A percentile compares a stretch with the other conserved stretches of the same genome.
phyloP scores from a whole-genome alignment of 768 basidiomycete species.

The Paxillus ammoniavirescens region DNA sequence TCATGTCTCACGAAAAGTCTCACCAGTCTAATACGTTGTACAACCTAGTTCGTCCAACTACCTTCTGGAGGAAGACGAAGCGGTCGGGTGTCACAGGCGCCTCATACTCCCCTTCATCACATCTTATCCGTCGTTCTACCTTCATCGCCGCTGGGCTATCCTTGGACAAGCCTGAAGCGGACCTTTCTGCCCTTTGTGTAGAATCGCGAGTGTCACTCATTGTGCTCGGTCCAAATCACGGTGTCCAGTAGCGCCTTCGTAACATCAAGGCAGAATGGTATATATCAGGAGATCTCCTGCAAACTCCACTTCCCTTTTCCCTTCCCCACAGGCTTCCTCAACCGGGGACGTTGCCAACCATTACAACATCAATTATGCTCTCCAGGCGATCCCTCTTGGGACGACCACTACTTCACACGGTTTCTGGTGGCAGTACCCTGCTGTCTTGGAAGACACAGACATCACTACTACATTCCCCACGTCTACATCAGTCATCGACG shows the following conservation, averaged over 20 bases:
- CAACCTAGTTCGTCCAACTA: conserved; percentile 68
- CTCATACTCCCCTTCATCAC: conserved; percentile 70
- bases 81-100: conserved; percentile 70
- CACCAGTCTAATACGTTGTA: neutral
- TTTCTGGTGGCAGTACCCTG: conserved; percentile 41
- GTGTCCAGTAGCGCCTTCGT: conserved; percentile 15
- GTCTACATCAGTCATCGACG: neutral
- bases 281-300: conserved; percentile 20
- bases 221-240: conserved; percentile 38
- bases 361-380: conserved; percentile 12
- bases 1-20: neutral
- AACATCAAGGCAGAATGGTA: conserved; percentile 7
- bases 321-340: conserved; percentile 1
- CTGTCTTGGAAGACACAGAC: conserved; percentile 24
- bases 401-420: conserved; percentile 27
- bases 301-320: neutral
- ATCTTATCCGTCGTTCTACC: conserved; percentile 73
- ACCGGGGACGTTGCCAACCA: conserved; percentile 6
- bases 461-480: conserved; percentile 7
- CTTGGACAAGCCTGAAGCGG: conserved; percentile 58
- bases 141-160: conserved; percentile 76
- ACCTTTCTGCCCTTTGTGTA: conserved; percentile 61
- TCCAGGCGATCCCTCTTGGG: conserved; percentile 9
- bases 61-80: conserved; percentile 75
- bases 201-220: conserved; percentile 52